phyloP scores from a whole-genome alignment of 495 filamentous ascomycete species.

The Cercophora newfieldiana region DNA sequence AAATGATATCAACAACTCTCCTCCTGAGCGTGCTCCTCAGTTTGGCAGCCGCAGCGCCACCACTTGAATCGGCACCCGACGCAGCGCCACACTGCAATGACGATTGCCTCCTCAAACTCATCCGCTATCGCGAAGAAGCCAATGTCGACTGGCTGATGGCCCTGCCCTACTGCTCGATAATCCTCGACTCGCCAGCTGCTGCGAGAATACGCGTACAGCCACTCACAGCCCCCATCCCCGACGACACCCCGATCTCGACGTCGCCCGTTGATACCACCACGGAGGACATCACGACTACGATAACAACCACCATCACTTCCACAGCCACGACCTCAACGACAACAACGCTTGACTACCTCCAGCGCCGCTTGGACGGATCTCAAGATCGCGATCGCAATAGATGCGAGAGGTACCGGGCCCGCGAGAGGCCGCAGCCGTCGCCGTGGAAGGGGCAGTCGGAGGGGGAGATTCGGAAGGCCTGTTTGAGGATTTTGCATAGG shows the following conservation, averaged over 20 bases:
- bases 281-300: background rate
- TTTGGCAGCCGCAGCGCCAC: background rate
- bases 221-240: background rate
- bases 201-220: background rate
- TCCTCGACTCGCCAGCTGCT: background rate
- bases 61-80: background rate
- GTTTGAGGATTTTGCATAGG: background rate
- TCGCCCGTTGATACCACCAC: background rate
- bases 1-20: background rate
- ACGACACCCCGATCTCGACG: background rate
- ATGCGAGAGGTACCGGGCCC: background rate
- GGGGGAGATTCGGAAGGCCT: background rate
- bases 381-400: background rate
- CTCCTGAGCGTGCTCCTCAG: background rate
- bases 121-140: conserved; percentile 6
- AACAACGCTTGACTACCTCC: background rate
- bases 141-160: conserved; percentile 11
- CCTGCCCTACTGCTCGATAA: background rate
- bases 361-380: background rate
- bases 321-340: background rate
- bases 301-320: background rate
- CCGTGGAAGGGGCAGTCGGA: background rate
- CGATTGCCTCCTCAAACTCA: conserved; percentile 8
- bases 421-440: background rate
- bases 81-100: background rate